Evolutionary conservation across 352 stramenopile species (phyloP).

Genomic region (Chrysophaeum taylorii): DNA sequence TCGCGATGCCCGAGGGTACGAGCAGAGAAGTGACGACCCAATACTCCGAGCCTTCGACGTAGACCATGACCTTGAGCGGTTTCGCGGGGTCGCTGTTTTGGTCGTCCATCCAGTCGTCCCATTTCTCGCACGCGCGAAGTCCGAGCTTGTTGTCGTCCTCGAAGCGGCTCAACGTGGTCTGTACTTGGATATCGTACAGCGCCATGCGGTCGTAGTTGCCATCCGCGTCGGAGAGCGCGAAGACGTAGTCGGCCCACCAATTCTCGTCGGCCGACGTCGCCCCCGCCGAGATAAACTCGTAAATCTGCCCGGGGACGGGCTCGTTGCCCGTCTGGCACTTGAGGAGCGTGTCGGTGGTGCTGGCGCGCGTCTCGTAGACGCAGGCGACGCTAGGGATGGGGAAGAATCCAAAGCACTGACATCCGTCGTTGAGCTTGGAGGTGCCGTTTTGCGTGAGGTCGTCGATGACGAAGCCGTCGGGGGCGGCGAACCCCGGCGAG

Average conservation of each 20-base stretch:
- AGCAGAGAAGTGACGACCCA: slow-evolving; percentile 18
- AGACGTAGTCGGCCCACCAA: slow-evolving; percentile 16
- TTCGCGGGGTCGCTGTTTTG: slow-evolving; percentile 13
- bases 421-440: not conserved
- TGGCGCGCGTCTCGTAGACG: slow-evolving; percentile 16
- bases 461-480: slow-evolving; percentile 15
- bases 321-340: slow-evolving; percentile 8
- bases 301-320: not conserved
- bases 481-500: too few relatives aligned
- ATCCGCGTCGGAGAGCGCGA: slow-evolving; percentile 13
- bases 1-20: slow-evolving; percentile 22
- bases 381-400: slow-evolving; percentile 11
- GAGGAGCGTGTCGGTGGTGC: slow-evolving; percentile 1
- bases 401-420: slow-evolving; percentile 19
- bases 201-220: slow-evolving; percentile 16
- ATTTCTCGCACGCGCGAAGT: slow-evolving; percentile 10
- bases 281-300: not conserved
- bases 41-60: slow-evolving; percentile 5
- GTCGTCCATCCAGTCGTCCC: slow-evolving; percentile 11
- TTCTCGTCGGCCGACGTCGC: slow-evolving; percentile 12
- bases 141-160: slow-evolving; percentile 5
- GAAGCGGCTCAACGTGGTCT: slow-evolving; percentile 16
- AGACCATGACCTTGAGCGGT: slow-evolving; percentile 23
- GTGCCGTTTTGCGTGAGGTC: slow-evolving; percentile 7
- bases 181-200: slow-evolving; percentile 13